phyloP scores from a whole-genome alignment of 129 eudicot genomes.

The Flaveria bidentis region DNA sequence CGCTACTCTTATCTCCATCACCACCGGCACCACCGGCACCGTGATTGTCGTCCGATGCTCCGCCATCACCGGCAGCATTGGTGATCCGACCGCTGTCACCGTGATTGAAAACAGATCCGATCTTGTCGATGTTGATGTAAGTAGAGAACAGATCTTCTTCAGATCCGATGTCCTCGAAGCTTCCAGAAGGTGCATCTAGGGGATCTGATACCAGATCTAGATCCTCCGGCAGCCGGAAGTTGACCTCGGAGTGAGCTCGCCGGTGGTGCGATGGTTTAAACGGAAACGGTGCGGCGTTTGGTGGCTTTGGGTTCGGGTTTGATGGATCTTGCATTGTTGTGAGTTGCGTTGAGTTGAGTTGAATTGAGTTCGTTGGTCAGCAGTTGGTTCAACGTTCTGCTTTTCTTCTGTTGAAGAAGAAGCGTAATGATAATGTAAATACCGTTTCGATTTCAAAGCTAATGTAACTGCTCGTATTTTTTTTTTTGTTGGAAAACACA shows the following conservation, averaged over 20 bases:
- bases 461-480: background rate
- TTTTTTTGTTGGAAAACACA: background rate
- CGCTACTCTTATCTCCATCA: constrained; percentile 35
- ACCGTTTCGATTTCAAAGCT: background rate
- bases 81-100: constrained; percentile 22
- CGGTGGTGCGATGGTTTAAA: constrained; percentile 74
- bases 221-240: constrained; percentile 78
- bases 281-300: constrained; percentile 37
- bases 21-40: background rate
- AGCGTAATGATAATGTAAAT: background rate
- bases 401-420: background rate
- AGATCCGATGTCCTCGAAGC: constrained; percentile 70
- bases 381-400: background rate
- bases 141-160: constrained; percentile 78
- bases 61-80: constrained; percentile 37
- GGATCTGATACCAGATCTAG: constrained; percentile 64
- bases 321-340: constrained; percentile 60
- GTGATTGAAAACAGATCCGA: constrained; percentile 44
- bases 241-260: constrained; percentile 82
- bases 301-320: constrained; percentile 38
- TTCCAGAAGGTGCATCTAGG: constrained; percentile 61
- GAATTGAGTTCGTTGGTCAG: background rate
- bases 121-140: constrained; percentile 75
- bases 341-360: constrained; percentile 17
- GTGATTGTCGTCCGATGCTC: constrained; percentile 27